These are phyloP conservation scores for Bipolaris cookei DNA, from an alignment of 2,329 filamentous ascomycete genomes.

Conservation along the genomic window DNA sequence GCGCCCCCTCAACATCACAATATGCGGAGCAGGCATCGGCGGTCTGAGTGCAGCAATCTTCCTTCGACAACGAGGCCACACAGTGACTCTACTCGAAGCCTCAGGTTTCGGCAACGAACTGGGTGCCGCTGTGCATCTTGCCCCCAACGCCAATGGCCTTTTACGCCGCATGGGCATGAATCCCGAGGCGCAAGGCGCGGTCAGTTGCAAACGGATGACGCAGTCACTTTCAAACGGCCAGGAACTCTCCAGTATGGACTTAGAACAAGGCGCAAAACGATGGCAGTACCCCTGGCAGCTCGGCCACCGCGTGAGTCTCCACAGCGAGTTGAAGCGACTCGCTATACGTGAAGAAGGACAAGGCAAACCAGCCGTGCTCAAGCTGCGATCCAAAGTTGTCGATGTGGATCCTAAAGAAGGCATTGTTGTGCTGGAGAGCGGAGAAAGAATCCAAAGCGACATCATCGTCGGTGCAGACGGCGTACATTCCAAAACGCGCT, in stretches of 20 bases:
- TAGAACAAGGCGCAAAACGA: constrained; percentile 49
- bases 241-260: constrained; percentile 44
- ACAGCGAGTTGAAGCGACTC: constrained; percentile 58
- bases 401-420: constrained; percentile 50
- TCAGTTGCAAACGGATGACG: constrained; percentile 34
- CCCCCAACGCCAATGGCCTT: constrained; percentile 66
- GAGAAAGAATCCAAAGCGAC: constrained; percentile 55
- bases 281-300: constrained; percentile 63
- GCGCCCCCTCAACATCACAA: constrained; percentile 49
- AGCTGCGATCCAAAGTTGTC: constrained; percentile 53
- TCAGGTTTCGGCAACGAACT: constrained; percentile 62
- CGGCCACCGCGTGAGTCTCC: constrained; percentile 61
- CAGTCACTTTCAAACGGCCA: constrained; percentile 52
- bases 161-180: constrained; percentile 56
- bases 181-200: constrained; percentile 50
- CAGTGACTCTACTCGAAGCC: constrained; percentile 48
- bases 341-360: constrained; percentile 51
- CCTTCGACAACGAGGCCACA: constrained; percentile 53
- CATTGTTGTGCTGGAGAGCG: constrained; percentile 45
- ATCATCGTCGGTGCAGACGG: constrained; percentile 63
- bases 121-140: constrained; percentile 68
- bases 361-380: constrained; percentile 48
- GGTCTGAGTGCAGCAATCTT: constrained; percentile 61
- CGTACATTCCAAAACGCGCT: constrained; percentile 52
- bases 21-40: constrained; percentile 58